Conservation (phyloP, 805 yeast genomes). For the Yamadazyma endophytica region DNA sequence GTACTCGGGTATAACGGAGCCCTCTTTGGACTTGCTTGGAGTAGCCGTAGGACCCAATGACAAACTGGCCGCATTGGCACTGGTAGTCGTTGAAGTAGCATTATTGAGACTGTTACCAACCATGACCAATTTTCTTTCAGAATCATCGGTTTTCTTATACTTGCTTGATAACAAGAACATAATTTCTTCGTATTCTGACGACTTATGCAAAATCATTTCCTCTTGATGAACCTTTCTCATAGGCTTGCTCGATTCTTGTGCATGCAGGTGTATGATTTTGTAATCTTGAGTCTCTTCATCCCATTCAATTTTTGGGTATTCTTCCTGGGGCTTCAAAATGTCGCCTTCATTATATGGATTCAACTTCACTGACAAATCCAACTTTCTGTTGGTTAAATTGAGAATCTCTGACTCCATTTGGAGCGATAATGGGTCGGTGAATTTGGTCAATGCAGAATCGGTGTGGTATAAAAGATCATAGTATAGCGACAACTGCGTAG, state of each 20-base stretch:
- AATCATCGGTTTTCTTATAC: conserved; percentile 34
- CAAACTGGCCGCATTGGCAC: conserved; percentile 9
- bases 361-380: conserved; percentile 69
- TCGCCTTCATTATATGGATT: conserved; percentile 58
- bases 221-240: conserved; percentile 39
- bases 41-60: conserved; percentile 20
- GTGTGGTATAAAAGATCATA: conserved; percentile 84
- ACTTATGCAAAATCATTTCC: conserved; percentile 53
- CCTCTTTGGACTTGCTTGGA: conserved; percentile 10
- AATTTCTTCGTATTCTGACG: conserved; percentile 80
- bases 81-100: conserved; percentile 15
- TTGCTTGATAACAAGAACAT: conserved; percentile 54
- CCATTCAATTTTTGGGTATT: conserved; percentile 44
- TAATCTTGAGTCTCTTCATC: conserved; percentile 30
- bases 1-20: conserved; percentile 7
- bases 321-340: conserved; percentile 44
- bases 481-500: conserved; percentile 76
- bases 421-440: conserved; percentile 74
- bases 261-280: conserved; percentile 25
- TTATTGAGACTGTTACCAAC: conserved; percentile 27
- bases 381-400: conserved; percentile 69
- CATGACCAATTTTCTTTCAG: conserved; percentile 35
- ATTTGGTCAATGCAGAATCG: conserved; percentile 67
- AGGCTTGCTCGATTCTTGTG: conserved; percentile 26
- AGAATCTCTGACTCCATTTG: conserved; percentile 87